A percentile compares a stretch with the other conserved stretches of the same genome.
Evolutionary conservation across 1,284 basidiomycete species (phyloP).

Genomic region (Fomitopsis betulina): DNA sequence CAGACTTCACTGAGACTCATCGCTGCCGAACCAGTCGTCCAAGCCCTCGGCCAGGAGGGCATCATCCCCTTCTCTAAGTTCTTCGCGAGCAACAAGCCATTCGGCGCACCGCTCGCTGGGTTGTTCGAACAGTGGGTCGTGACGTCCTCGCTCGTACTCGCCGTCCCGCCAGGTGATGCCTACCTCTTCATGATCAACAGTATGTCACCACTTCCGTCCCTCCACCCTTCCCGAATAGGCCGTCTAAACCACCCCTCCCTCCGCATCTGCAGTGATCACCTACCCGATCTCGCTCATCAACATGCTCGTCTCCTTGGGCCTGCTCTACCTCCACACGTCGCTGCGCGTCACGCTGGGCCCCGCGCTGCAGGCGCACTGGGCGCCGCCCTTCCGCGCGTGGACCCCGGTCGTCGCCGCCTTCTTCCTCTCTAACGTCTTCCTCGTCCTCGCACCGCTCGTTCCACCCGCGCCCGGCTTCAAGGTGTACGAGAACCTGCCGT

Average conservation of each 20-base stretch:
- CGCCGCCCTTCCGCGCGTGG: constrained; percentile 57
- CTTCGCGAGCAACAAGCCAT: constrained; percentile 61
- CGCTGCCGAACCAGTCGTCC: constrained; percentile 44
- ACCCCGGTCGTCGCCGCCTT: constrained; percentile 45
- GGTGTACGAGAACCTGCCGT: constrained; percentile 55
- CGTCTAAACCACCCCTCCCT: constrained; percentile 18
- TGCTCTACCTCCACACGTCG: constrained; percentile 52
- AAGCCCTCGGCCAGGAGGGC: constrained; percentile 66
- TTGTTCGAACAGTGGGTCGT: constrained; percentile 49
- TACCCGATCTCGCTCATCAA: constrained; percentile 56
- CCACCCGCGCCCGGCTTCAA: constrained; percentile 48
- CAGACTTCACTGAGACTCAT: background rate
- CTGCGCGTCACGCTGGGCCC: constrained; percentile 23
- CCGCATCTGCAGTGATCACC: constrained; percentile 37
- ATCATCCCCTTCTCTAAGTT: constrained; percentile 54
- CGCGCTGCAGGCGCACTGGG: constrained; percentile 46
- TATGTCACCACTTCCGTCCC: constrained; percentile 32
- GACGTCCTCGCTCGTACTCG: constrained; percentile 42
- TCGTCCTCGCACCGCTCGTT: constrained; percentile 53
- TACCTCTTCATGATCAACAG: constrained; percentile 64
- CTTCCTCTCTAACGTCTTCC: constrained; percentile 59
- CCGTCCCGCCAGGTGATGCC: constrained; percentile 59
- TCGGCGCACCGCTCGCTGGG: constrained; percentile 52
- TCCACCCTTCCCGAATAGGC: background rate
- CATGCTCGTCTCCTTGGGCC: constrained; percentile 51